Conservation (phyloP, 768 basidiomycete genomes). For the Xanthoconium purpureum region DNA sequence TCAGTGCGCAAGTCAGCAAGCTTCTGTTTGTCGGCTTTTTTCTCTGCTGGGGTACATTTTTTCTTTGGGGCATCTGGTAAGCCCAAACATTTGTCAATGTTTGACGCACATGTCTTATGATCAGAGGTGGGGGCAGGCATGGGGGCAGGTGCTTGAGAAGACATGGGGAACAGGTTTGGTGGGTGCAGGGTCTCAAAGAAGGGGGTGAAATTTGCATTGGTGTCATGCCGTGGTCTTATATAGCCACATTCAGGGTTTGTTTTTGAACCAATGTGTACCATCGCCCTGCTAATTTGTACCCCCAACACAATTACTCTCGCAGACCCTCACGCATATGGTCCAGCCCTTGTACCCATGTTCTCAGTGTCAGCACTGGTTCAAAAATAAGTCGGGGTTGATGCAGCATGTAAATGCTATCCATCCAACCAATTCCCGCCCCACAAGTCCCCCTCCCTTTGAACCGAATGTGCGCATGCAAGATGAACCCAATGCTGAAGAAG, state of each 20-base stretch:
- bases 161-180: too few species aligned
- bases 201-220: too few species aligned
- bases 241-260: too few species aligned
- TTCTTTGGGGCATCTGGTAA: not conserved
- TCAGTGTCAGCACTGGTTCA: not conserved
- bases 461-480: too few species aligned
- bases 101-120: too few species aligned
- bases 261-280: too few species aligned
- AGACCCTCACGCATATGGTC: too few species aligned
- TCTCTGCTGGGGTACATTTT: not conserved
- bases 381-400: not conserved
- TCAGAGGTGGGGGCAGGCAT: too few species aligned
- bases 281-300: not conserved
- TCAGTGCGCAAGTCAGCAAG: not conserved
- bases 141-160: too few species aligned
- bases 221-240: too few species aligned
- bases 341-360: too few species aligned
- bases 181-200: too few species aligned
- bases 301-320: not conserved
- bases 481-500: not conserved
- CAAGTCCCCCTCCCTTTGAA: not conserved
- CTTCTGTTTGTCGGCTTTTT: not conserved
- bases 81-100: not conserved
- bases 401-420: not conserved
- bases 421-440: not conserved